Conservation (phyloP, 352 stramenopile species). For the Saprolegnia diclina region DNA sequence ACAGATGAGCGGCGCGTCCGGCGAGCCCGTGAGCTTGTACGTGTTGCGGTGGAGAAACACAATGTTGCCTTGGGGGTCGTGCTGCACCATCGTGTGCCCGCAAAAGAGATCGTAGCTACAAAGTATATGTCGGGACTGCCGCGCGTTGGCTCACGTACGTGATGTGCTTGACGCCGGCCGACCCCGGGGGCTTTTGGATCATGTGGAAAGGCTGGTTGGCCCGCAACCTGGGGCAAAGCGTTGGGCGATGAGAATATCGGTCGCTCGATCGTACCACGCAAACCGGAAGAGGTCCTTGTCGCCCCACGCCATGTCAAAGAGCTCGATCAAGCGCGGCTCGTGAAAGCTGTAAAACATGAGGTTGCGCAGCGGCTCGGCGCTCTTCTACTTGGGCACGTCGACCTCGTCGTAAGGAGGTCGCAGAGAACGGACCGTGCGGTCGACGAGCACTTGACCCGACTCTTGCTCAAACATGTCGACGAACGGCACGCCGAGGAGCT, state of each 20-base stretch:
- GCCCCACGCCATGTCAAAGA: slow-evolving; percentile 37
- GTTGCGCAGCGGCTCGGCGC: slow-evolving; percentile 30
- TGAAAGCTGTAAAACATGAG: slow-evolving; percentile 48
- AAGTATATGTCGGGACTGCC: no score
- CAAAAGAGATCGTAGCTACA: slow-evolving; percentile 39
- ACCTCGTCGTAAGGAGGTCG: background rate
- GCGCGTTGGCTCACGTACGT: slow-evolving; percentile 9
- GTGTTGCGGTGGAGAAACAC: slow-evolving; percentile 64
- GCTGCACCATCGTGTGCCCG: slow-evolving; percentile 50
- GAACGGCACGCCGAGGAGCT: slow-evolving; percentile 40
- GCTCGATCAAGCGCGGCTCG: slow-evolving; percentile 34
- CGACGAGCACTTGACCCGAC: slow-evolving; percentile 51
- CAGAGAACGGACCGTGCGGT: slow-evolving; percentile 29
- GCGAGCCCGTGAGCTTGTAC: slow-evolving; percentile 35
- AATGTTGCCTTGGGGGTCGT: slow-evolving; percentile 36
- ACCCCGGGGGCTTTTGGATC: slow-evolving; percentile 37
- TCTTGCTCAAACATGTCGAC: slow-evolving; percentile 70
- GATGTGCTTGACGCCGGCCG: slow-evolving; percentile 39
- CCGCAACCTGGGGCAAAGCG: background rate
- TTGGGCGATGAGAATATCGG: background rate
- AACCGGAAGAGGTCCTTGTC: slow-evolving; percentile 63
- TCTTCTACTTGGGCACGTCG: slow-evolving; percentile 23
- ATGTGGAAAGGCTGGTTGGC: slow-evolving; percentile 38
- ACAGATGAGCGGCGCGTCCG: slow-evolving; percentile 25
- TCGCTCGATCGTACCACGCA: slow-evolving; percentile 46